Percentiles rank a stretch among this genome's conserved stretches.
phyloP scores from a whole-genome alignment of 129 eudicot genomes.

The Pittosporum tobira region DNA sequence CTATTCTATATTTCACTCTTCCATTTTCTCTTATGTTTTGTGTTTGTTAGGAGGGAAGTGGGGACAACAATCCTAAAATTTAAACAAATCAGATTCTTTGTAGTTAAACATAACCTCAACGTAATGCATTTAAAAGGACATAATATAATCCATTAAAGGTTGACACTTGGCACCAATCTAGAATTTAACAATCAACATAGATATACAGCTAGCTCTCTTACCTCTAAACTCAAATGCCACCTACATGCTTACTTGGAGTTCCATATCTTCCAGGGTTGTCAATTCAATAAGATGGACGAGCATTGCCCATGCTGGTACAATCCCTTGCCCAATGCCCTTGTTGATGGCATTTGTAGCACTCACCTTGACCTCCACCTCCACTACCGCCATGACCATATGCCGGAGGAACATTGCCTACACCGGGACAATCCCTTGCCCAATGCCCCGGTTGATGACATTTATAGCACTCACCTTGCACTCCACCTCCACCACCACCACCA shows the following conservation, averaged over 20 bases:
- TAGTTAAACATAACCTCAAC: not conserved
- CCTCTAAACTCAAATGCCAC: slow-evolving; percentile 37
- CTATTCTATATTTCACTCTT: no score
- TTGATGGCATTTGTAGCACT: no score
- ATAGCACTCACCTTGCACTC: slow-evolving; percentile 33
- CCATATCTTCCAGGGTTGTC: slow-evolving; percentile 6
- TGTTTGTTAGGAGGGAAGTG: no score
- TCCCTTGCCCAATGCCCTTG: no score
- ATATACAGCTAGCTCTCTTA: not conserved
- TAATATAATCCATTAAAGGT: not conserved
- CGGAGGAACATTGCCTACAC: slow-evolving; percentile 26
- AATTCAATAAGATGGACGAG: no score
- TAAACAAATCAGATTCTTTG: not conserved
- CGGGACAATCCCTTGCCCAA: slow-evolving; percentile 74
- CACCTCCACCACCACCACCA: slow-evolving; percentile 20
- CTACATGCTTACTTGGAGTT: slow-evolving; percentile 44
- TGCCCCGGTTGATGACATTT: slow-evolving; percentile 78
- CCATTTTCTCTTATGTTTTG: no score
- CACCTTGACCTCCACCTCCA: no score
- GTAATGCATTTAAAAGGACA: not conserved
- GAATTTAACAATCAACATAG: not conserved
- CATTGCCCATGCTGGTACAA: no score
- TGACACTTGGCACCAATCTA: not conserved
- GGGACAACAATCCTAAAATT: no score
- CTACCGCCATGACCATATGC: slow-evolving; percentile 58